Conservation (phyloP, 805 yeast genomes). For the Hanseniaspora vineae region DNA sequence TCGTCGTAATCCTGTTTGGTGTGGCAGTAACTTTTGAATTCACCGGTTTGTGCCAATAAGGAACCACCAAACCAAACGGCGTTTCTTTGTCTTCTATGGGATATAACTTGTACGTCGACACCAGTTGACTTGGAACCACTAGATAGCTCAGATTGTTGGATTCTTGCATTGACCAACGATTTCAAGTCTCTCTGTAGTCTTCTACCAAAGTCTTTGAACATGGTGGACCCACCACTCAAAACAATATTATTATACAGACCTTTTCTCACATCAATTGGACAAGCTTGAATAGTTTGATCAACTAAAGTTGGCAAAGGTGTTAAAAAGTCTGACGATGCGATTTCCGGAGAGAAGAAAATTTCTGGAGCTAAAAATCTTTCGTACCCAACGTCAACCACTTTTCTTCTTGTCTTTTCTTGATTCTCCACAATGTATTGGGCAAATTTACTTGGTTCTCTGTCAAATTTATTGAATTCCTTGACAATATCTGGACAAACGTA, state of each 20-base stretch:
- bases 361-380: constrained; percentile 99
- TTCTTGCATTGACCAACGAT: constrained; percentile 76
- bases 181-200: constrained; percentile 92
- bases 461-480: constrained; percentile 88
- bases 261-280: constrained; percentile 97
- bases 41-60: constrained; percentile 90
- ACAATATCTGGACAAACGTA: constrained; percentile 97
- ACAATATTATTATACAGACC: constrained; percentile 93
- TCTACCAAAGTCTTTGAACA: constrained; percentile 97
- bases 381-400: constrained; percentile 84
- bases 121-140: constrained; percentile 76
- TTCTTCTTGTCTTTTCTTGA: constrained; percentile 48
- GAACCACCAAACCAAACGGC: constrained; percentile 99
- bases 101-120: constrained; percentile 90
- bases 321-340: constrained; percentile 85
- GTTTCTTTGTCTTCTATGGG: constrained; percentile 93
- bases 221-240: constrained; percentile 93
- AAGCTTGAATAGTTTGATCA: constrained; percentile 85
- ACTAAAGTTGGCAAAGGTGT: constrained; percentile 96
- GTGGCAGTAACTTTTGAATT: constrained; percentile 91
- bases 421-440: constrained; percentile 86
- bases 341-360: constrained; percentile 95
- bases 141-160: constrained; percentile 62
- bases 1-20: constrained; percentile 97
- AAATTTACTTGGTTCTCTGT: constrained; percentile 85